A percentile compares a stretch with the other conserved stretches of the same genome.
These are phyloP conservation scores for Termitomyces titanicus DNA, from an alignment of 768 basidiomycete genomes.

Conservation along the genomic window DNA sequence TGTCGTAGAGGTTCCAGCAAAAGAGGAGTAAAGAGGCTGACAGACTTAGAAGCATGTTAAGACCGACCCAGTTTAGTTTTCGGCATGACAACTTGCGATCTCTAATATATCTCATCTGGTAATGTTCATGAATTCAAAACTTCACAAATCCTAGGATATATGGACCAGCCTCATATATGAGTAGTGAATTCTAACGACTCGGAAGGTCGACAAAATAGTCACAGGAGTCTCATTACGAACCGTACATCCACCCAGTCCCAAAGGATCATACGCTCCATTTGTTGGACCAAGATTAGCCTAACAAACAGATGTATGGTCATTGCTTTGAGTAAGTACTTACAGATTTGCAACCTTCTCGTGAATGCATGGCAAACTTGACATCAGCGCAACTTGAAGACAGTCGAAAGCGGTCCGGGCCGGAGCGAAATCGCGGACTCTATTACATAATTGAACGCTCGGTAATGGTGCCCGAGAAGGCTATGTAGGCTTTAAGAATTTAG, in stretches of 20 bases:
- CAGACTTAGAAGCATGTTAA: background rate
- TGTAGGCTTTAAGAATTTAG: too few relatives aligned
- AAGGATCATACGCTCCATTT: background rate
- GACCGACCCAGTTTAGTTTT: background rate
- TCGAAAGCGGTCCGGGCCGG: too few relatives aligned
- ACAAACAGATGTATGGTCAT: too few relatives aligned
- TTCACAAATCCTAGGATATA: background rate
- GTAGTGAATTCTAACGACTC: too few relatives aligned
- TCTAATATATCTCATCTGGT: background rate
- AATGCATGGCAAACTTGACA: too few relatives aligned
- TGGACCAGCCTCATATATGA: background rate
- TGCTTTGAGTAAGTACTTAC: too few relatives aligned
- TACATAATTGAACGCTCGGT: too few relatives aligned
- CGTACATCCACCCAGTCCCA: background rate
- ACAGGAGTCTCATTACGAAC: background rate
- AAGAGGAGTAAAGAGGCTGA: background rate
- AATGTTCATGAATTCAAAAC: background rate
- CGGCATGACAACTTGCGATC: background rate
- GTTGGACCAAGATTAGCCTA: background rate
- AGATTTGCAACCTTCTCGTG: too few relatives aligned
- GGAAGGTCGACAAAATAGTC: background rate
- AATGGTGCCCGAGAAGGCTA: too few relatives aligned
- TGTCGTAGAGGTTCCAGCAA: background rate
- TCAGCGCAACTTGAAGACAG: too few relatives aligned
- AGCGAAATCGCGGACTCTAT: too few relatives aligned